Evolutionary conservation across 129 eudicot genomes (phyloP), one percentile per base, ranked within the genome.

Genomic region (Deinandra increscens): DNA sequence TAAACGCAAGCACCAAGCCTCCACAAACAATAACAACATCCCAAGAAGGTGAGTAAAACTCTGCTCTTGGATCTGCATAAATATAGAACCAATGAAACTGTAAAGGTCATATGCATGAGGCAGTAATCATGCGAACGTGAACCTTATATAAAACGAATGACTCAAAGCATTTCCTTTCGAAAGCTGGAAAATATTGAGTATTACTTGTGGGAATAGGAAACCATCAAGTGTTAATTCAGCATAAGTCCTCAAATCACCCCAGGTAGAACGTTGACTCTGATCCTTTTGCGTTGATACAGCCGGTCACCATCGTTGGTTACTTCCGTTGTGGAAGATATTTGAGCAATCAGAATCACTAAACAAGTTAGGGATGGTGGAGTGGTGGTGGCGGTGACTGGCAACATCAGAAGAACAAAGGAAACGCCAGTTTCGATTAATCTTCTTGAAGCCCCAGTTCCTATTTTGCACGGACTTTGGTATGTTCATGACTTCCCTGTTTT

Each of bases 91-190:
- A 58, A 70, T 83, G 56, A 15, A 80, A 68, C 66, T 61, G 65
- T 80, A 84, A 45, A 84, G 84, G 75, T 91, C 88, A 58, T 91
- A 91, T 2, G 70, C 87, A 66, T 84, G 97, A 37, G 96, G 94
- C 34, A 86, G 68, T 65, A 74, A 38, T 6, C 91, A 87, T 68
- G 86, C 82, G 22, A 75, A 69, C 0, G 87, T 91, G 23, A 83
- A 86, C 49, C 97, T 96, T 1, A 81, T 9, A 66, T 91, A 82
- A 56, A 84, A 91, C 4, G 78, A 64, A 42, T 19, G 51, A 39
- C 84, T 76, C 59, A 92, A 80, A 60, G 83, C 84, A 33, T 54
- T 77, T 68, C 75, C 88, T 51, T 38, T 76, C 2, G 95, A 88
- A 59, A 42, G 77, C 43, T 64, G 75, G 45, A 92, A 79, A 5